Evolutionary conservation across 2,329 filamentous ascomycete genomes (phyloP), one percentile per base, ranked within the genome.

Genomic region (Ampelomyces quisqualis): DNA sequence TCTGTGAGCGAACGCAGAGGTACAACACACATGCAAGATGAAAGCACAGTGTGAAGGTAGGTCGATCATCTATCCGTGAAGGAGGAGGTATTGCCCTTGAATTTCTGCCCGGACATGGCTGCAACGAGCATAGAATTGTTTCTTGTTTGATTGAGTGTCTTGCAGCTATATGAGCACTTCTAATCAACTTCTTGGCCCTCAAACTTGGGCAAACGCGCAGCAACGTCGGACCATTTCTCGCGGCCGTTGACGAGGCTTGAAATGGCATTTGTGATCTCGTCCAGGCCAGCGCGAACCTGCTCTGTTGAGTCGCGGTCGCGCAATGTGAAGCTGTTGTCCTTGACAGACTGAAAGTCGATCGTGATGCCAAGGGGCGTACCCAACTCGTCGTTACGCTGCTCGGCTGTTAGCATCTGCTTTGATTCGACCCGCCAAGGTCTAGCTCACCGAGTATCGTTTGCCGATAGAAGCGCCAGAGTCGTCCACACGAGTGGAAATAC

Each of bases 331-430:
- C 86, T 86, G 65, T 81, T 81, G 68, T 96, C 90, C 71, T 95
- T 83, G 55, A 95, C 75, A 33, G 88, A 94, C 76, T 97, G 88
- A 79, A 96, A 97, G 38, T 97, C 91, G 45, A 97, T 81, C 0
- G 91, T 97, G 69, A 97, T 84, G 65, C 90, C 91, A 52, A 96
- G 84, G 6, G 91, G 89, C 30, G 93, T 97, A 61, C 91, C 93
- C 44, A 96, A 80, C 74, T 97, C 91, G 70, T 97, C 91, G 68
- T 96, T 96, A 60, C 93, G 84, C 65, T 66, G 40, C 18, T 9
- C 13, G 31, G n/a, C 2, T 39, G 43, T 64, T 50, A 65, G 57
- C 28, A 34, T 13, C 9, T 35, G 20, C 14, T 14, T 27, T 22
- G 21, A 7, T 19, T 21, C n/a, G 3, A 43, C 22, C n/a, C 4